Evolutionary conservation across 176 grass and related monocot species (phyloP).

Genomic region (Oryza rufipogon): DNA sequence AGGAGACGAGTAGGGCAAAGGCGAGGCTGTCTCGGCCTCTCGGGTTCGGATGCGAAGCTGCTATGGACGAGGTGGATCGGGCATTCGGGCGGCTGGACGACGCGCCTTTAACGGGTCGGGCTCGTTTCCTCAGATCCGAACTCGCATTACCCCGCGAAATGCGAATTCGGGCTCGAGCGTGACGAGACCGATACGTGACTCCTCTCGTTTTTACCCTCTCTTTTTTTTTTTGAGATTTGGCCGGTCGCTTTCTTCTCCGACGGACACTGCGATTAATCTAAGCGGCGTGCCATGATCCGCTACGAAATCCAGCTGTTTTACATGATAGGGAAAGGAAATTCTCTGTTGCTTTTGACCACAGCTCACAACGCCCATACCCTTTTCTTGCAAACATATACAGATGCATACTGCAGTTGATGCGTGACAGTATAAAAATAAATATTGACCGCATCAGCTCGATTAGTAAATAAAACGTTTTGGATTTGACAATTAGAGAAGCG

Average conservation of each 20-base stretch:
- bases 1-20: constrained; percentile 1
- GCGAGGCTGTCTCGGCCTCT: not conserved
- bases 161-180: not conserved
- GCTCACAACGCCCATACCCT: not conserved
- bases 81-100: not conserved
- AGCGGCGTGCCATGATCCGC: not conserved
- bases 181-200: not conserved
- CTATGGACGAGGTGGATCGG: constrained; percentile 13
- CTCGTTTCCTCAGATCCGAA: not conserved
- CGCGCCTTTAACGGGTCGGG: not conserved
- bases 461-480: no score
- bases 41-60: constrained; percentile 14
- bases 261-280: not conserved
- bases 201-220: not conserved
- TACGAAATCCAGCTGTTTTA: constrained; percentile 19
- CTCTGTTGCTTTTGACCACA: constrained; percentile 22
- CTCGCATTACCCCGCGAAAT: not conserved
- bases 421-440: not conserved
- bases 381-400: not conserved
- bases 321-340: constrained; percentile 4
- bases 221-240: not conserved
- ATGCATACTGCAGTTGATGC: not conserved
- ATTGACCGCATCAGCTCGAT: not conserved
- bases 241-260: not conserved
- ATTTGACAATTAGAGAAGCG: not conserved